Evolutionary conservation across 2,329 filamentous ascomycete genomes (phyloP).

Genomic region (Colletotrichum siamense): DNA sequence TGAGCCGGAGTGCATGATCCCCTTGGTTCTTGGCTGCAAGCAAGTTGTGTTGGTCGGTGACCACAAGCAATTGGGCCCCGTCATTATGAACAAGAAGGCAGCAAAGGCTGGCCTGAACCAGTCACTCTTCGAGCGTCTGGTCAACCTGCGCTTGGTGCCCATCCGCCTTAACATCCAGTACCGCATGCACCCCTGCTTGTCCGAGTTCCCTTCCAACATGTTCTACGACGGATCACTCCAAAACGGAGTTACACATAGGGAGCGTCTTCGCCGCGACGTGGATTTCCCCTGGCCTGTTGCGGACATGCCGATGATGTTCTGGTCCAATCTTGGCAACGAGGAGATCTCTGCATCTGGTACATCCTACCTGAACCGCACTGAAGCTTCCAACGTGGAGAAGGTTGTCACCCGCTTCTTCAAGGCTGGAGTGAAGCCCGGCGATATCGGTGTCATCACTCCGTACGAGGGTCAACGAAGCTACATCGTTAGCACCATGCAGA

Average conservation of each 20-base stretch:
- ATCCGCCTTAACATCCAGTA: constrained; percentile 97
- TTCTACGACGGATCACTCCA: constrained; percentile 98
- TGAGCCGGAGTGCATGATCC: constrained; percentile 99
- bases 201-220: constrained; percentile 98
- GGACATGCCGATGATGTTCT: constrained; percentile 99
- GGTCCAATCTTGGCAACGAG: constrained; percentile 97
- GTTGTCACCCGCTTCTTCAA: constrained; percentile 99
- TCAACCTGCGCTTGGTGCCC: constrained; percentile 87
- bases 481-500: constrained; percentile 99
- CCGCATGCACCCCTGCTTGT: constrained; percentile 97
- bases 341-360: constrained; percentile 98
- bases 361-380: constrained; percentile 96
- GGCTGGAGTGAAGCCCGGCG: constrained; percentile 89
- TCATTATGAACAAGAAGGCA: constrained; percentile 99
- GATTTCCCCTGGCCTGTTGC: constrained; percentile 97
- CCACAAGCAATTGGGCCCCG: constrained; percentile 95
- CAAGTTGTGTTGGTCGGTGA: constrained; percentile 98
- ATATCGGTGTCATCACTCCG: constrained; percentile 97
- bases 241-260: constrained; percentile 91
- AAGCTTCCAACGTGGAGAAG: constrained; percentile 97
- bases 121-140: constrained; percentile 96
- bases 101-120: constrained; percentile 97
- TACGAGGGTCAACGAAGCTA: constrained; percentile 99
- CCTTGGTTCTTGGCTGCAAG: constrained; percentile 94
- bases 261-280: constrained; percentile 88